Evolutionary conservation across 1,284 basidiomycete species (phyloP).

Genomic region (Somion occarium): DNA sequence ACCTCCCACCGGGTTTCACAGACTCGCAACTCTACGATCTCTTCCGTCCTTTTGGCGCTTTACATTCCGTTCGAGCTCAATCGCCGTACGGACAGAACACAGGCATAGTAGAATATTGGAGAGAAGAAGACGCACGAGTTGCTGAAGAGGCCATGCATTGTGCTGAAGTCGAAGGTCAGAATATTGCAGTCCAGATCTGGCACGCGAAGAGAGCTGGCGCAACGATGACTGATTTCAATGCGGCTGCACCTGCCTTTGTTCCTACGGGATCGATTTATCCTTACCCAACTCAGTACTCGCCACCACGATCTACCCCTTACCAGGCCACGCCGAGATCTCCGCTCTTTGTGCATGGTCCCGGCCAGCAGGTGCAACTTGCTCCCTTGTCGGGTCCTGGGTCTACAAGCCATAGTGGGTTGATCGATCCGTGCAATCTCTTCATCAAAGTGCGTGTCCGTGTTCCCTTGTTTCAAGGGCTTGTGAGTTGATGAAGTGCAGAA

Average conservation of each 20-base stretch:
- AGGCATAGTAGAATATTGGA: constrained; percentile 83
- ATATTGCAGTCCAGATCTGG: constrained; percentile 76
- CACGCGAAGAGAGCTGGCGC: constrained; percentile 55
- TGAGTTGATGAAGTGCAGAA: constrained; percentile 53
- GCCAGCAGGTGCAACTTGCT: constrained; percentile 84
- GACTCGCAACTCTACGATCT: constrained; percentile 78
- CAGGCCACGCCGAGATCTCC: constrained; percentile 30
- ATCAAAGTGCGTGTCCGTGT: constrained; percentile 56
- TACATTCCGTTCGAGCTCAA: constrained; percentile 66
- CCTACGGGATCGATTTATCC: constrained; percentile 58
- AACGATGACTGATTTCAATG: constrained; percentile 58
- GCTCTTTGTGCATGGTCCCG: constrained; percentile 77
- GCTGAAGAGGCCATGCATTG: constrained; percentile 81
- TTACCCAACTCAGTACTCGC: constrained; percentile 60
- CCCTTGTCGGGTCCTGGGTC: no score
- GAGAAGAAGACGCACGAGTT: constrained; percentile 75
- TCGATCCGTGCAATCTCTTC: constrained; percentile 90
- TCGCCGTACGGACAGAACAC: constrained; percentile 68
- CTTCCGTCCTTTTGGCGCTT: constrained; percentile 68
- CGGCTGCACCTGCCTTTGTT: constrained; percentile 69
- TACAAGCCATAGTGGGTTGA: constrained; percentile 76
- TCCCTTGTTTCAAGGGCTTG: background rate
- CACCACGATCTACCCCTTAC: constrained; percentile 44
- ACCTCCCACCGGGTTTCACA: constrained; percentile 61
- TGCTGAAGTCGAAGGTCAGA: constrained; percentile 72